These are phyloP conservation scores for Tilletiopsis washingtonensis DNA, from an alignment of 1,284 basidiomycete species.

Conservation along the genomic window DNA sequence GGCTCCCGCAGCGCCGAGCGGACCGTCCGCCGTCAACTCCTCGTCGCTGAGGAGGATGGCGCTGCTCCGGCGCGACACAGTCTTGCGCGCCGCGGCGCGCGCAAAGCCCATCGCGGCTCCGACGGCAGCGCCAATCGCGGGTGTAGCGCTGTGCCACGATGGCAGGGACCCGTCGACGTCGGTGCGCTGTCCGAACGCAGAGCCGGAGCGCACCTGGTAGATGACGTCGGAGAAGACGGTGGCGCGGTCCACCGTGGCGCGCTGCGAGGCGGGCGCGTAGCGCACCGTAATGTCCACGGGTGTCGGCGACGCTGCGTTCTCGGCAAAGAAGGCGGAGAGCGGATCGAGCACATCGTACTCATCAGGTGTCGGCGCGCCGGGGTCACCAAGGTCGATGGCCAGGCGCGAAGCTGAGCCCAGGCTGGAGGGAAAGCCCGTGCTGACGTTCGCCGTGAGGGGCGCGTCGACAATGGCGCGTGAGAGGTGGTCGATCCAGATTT, in stretches of 20 bases:
- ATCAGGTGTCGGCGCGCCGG: background rate
- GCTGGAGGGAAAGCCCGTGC: constrained; percentile 27
- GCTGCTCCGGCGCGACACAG: background rate
- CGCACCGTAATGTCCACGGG: constrained; percentile 28
- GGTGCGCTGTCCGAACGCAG: constrained; percentile 1
- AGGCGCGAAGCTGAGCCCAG: constrained; percentile 10
- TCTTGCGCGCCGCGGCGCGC: background rate
- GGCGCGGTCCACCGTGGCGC: constrained; percentile 33
- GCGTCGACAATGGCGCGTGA: constrained; percentile 22
- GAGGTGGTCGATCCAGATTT: constrained; percentile 37
- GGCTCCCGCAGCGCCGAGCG: too few species aligned
- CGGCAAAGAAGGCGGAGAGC: constrained; percentile 25
- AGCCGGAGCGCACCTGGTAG: constrained; percentile 7
- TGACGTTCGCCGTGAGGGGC: constrained; percentile 18
- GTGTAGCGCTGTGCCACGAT: constrained; percentile 13
- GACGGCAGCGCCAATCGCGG: constrained; percentile 26
- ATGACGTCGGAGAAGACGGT: constrained; percentile 40
- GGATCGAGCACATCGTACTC: constrained; percentile 6
- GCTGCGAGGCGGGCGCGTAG: constrained; percentile 33
- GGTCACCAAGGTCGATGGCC: constrained; percentile 3
- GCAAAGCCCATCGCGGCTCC: constrained; percentile 27
- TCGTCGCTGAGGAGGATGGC: background rate
- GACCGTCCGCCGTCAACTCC: too few species aligned
- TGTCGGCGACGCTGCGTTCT: constrained; percentile 16
- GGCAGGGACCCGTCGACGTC: constrained; percentile 17